Evolutionary conservation across 108 stramenopile genomes (phyloP), one percentile per base, ranked within the genome.

Genomic region (Pseudonitzschia multiseries): DNA sequence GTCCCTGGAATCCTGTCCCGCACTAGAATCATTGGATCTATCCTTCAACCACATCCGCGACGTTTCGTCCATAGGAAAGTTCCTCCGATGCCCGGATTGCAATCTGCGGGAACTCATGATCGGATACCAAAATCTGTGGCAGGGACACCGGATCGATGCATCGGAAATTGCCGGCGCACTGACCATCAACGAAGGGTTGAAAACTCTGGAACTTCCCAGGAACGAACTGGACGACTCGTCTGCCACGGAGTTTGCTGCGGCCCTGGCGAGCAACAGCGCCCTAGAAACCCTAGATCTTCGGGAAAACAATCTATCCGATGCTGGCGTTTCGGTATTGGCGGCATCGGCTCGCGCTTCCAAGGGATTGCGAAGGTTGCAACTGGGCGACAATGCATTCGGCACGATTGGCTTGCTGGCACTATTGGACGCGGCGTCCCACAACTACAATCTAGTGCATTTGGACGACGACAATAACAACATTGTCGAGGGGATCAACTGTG

Each of bases 51-150:
- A 73, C 33, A 24, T 41, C 24, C 64, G 18, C 5, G 41, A 53
- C 32, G 31, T 54, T 21, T 62, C 57, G 29, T 15, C 57, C 29
- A n/a, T 73, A 29, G 72, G 57, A 21, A 33, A 21, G 4, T 65
- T 73, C 20, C 21, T 73, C 21, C 8, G 36, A n/a, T 51, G 46
- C 31, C 28, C 33, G 4, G 28, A n/a, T 21, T 56, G 54, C 36
- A 44, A 36, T 32, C 8, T 73, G 18, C 21, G 0, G 21, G 43
- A 72, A 17, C 33, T 73, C 8, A 41, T 3, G 2, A 36, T 73
- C 1, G 72, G 72, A n/a, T 73, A 73, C 36, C 72, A 73, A 65
- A 73, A 73, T 65, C 1, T 73, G 20, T 73, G 72, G 72, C 72
- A 73, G 48, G 31, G 51, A 26, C 71, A 62, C 21, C 65, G 52